phyloP scores from a whole-genome alignment of 2,329 filamentous ascomycete species.

The Botrytis sinoallii region DNA sequence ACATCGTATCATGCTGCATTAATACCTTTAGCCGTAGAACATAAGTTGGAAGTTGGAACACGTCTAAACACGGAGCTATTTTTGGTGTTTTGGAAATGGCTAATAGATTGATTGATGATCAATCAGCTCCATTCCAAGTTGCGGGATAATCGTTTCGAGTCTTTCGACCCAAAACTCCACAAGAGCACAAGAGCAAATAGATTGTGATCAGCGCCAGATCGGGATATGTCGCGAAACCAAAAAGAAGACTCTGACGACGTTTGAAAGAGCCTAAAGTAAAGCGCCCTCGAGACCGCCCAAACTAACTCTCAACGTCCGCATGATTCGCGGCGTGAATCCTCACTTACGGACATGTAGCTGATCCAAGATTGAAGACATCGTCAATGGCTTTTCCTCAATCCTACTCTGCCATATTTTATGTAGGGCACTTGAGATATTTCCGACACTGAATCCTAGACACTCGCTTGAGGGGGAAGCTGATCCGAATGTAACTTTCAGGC shows the following conservation, averaged over 20 bases:
- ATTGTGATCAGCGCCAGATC: slow-evolving; percentile 10
- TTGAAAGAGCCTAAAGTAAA: background rate
- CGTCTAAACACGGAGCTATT: slow-evolving; percentile 12
- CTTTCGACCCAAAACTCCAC: slow-evolving; percentile 8
- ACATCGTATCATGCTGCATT: background rate
- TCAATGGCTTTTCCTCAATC: slow-evolving; percentile 8
- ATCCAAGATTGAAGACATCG: slow-evolving; percentile 3
- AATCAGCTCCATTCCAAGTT: slow-evolving; percentile 10
- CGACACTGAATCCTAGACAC: slow-evolving; percentile 1
- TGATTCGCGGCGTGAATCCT: background rate
- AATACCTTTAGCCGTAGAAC: background rate
- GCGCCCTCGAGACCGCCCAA: background rate
- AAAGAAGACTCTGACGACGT: slow-evolving; percentile 6
- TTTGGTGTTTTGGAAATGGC: background rate
- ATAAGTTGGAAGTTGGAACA: background rate
- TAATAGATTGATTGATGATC: slow-evolving; percentile 11
- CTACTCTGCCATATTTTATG: background rate
- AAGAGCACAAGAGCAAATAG: slow-evolving; percentile 2
- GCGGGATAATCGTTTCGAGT: slow-evolving; percentile 12
- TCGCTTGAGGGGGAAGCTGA: slow-evolving; percentile 11
- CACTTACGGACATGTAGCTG: background rate
- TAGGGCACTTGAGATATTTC: background rate
- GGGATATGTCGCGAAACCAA: slow-evolving; percentile 6
- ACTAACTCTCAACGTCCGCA: slow-evolving; percentile 5
- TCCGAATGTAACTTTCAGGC: slow-evolving; percentile 16